Percentiles rank a stretch among this genome's conserved stretches.
phyloP scores from a whole-genome alignment of 2,329 filamentous ascomycete genomes.

The Claviceps fusiformis region DNA sequence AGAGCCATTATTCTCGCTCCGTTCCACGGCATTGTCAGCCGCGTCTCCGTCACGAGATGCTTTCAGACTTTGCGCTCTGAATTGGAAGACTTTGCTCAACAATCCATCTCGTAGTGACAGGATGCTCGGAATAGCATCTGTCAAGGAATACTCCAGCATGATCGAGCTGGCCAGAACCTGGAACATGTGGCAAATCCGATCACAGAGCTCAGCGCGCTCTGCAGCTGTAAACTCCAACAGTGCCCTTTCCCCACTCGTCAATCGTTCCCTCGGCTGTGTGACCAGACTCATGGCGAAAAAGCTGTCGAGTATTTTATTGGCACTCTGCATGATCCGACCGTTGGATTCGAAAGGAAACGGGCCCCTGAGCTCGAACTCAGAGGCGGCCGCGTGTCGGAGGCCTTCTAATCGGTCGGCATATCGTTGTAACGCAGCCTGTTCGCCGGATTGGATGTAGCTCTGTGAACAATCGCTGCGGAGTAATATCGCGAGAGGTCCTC shows the following conservation, averaged over 20 bases:
- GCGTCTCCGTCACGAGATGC: neutral
- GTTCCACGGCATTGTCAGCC: too few species aligned
- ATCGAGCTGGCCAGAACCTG: constrained; percentile 73
- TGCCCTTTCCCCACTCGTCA: constrained; percentile 63
- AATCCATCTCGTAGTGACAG: constrained; percentile 62
- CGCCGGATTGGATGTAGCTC: constrained; percentile 68
- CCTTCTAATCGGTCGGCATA: constrained; percentile 58
- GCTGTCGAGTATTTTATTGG: constrained; percentile 67
- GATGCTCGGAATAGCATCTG: constrained; percentile 68
- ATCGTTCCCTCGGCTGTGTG: constrained; percentile 60
- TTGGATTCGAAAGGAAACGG: constrained; percentile 64
- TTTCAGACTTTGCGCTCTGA: constrained; percentile 46
- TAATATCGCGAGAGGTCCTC: constrained; percentile 69
- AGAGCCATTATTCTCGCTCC: neutral
- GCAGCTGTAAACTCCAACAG: constrained; percentile 61
- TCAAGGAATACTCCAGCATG: constrained; percentile 79
- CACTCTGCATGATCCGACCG: constrained; percentile 57
- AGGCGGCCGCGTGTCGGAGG: constrained; percentile 53
- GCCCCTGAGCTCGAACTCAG: constrained; percentile 71
- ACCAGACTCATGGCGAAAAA: constrained; percentile 90
- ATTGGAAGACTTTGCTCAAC: constrained; percentile 71
- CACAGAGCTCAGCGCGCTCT: constrained; percentile 68
- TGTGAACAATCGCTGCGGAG: constrained; percentile 40
- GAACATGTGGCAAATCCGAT: constrained; percentile 72
- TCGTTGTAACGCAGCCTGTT: constrained; percentile 69